A percentile compares a stretch with the other conserved stretches of the same genome.
These are phyloP conservation scores for Paramecium pentaurelia DNA, from an alignment of 73 alveolate species.

Conservation along the genomic window DNA sequence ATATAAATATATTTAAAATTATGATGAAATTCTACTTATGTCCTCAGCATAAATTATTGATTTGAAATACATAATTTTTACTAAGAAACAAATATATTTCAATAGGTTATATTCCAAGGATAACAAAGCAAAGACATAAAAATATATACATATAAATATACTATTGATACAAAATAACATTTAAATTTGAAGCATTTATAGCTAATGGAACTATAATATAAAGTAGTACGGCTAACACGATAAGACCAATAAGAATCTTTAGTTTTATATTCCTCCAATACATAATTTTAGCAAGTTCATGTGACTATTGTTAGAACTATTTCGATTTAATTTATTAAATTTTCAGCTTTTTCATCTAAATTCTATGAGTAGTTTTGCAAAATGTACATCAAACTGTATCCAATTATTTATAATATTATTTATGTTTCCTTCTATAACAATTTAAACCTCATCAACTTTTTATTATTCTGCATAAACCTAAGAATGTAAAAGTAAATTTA, in stretches of 20 bases:
- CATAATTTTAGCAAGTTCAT: conserved; percentile 24
- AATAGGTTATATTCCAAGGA: no score
- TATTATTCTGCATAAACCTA: background rate
- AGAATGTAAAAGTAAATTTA: background rate
- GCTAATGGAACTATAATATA: conserved; percentile 20
- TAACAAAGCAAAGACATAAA: no score
- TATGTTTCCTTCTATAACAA: background rate
- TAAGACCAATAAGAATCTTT: background rate
- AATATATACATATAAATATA: background rate
- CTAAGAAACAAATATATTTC: no score
- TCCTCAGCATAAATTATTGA: background rate
- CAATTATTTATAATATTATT: background rate
- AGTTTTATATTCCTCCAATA: conserved; percentile 44
- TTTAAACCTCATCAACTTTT: background rate
- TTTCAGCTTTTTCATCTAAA: conserved; percentile 15
- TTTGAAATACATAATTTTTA: background rate
- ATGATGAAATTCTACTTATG: background rate
- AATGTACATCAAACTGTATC: background rate
- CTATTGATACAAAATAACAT: background rate
- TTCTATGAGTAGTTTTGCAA: background rate
- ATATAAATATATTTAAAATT: no score
- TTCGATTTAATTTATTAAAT: background rate
- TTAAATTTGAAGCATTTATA: background rate
- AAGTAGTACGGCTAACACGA: background rate
- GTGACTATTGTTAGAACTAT: background rate